phyloP scores from a whole-genome alignment of 73 alveolate genomes.

The Tetrahymena borealis region DNA sequence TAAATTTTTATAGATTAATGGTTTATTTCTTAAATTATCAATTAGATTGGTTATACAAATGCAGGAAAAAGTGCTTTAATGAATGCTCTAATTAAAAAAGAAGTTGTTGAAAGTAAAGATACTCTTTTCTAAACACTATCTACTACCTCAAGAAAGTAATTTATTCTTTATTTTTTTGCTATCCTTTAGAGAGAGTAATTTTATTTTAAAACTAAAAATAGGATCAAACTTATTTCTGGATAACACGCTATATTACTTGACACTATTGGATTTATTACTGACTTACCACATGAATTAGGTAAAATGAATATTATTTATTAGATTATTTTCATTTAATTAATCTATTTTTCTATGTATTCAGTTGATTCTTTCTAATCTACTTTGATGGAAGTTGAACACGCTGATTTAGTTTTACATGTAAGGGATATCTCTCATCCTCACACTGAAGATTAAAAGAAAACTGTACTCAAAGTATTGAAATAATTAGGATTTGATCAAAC shows the following conservation, averaged over 20 bases:
- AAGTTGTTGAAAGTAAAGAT: slow-evolving; percentile 55
- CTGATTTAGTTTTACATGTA: slow-evolving; percentile 79
- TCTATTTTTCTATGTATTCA: not conserved
- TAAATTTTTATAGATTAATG: too few species aligned
- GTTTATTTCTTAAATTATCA: not conserved
- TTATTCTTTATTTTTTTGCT: too few species aligned
- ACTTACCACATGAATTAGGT: slow-evolving; percentile 69
- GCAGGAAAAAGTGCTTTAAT: slow-evolving; percentile 86
- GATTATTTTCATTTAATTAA: not conserved
- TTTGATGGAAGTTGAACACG: slow-evolving; percentile 69
- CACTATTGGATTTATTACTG: slow-evolving; percentile 83
- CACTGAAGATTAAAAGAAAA: slow-evolving; percentile 56
- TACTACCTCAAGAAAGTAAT: slow-evolving; percentile 57
- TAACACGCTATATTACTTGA: slow-evolving; percentile 65
- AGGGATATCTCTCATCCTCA: slow-evolving; percentile 86
- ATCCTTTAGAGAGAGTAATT: too few species aligned
- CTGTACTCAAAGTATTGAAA: slow-evolving; percentile 62
- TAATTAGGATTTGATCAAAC: slow-evolving; percentile 59
- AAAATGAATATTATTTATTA: not conserved
- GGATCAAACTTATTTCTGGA: slow-evolving; percentile 48
- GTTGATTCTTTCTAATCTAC: slow-evolving; percentile 76
- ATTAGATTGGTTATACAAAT: slow-evolving; percentile 75
- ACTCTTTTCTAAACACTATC: slow-evolving; percentile 66
- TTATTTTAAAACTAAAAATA: too few species aligned
- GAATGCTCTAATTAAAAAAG: slow-evolving; percentile 55